Percentiles rank a stretch among this genome's conserved stretches.
phyloP scores from a whole-genome alignment of 352 stramenopile genomes.

The Phytophthora hibernalis region DNA sequence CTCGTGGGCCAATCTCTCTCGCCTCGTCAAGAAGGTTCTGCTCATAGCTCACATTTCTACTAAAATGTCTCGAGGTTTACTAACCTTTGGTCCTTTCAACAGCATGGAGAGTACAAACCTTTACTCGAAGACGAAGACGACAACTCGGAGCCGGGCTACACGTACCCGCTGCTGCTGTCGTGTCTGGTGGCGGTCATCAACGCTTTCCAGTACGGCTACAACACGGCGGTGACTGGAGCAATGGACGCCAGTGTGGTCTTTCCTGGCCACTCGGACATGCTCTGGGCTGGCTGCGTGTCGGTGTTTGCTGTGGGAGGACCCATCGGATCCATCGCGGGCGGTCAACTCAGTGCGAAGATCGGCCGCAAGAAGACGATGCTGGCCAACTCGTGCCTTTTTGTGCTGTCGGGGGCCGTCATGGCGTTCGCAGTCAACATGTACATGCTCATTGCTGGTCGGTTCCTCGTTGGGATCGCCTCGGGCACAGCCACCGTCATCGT shows the following conservation, averaged over 20 bases:
- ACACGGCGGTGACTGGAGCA: conserved; percentile 70
- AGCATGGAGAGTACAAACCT: conserved; percentile 69
- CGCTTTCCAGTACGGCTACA: conserved; percentile 79
- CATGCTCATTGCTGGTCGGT: conserved; percentile 69
- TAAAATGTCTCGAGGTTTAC: no score
- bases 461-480: conserved; percentile 71
- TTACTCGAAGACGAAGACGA: conserved; percentile 54
- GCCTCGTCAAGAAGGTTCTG: conserved; percentile 46
- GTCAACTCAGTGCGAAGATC: conserved; percentile 52
- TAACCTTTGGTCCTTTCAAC: neutral
- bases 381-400: conserved; percentile 61
- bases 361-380: conserved; percentile 68
- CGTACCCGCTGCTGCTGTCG: conserved; percentile 61
- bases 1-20: conserved; percentile 62
- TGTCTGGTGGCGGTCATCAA: conserved; percentile 70
- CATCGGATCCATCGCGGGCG: conserved; percentile 59
- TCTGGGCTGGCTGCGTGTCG: conserved; percentile 71
- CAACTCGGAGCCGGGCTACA: conserved; percentile 61
- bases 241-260: conserved; percentile 63
- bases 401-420: conserved; percentile 60
- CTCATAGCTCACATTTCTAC: no score
- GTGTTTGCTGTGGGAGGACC: conserved; percentile 68
- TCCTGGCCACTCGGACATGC: conserved; percentile 59
- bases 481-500: conserved; percentile 75
- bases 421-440: conserved; percentile 70